A percentile compares a stretch with the other conserved stretches of the same genome.
Conservation (phyloP, 2,329 filamentous ascomycete genomes). For the Colletotrichum horii region DNA sequence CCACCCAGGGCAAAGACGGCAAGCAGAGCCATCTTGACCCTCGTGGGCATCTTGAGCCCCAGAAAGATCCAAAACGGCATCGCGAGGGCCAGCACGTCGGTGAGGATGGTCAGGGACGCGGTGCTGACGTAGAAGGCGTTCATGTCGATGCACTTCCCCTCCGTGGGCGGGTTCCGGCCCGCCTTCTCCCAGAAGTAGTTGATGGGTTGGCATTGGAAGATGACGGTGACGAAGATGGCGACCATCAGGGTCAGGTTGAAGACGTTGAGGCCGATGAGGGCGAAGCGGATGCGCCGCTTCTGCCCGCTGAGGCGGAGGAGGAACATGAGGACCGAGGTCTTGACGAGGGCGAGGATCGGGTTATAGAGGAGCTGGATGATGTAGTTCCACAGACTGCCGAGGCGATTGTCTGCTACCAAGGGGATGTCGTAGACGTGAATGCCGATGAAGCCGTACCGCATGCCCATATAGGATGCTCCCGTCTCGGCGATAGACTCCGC, state of each 20-base stretch:
- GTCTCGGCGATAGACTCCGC: slow-evolving; percentile 15
- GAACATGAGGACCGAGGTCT: slow-evolving; percentile 38
- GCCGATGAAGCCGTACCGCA: slow-evolving; percentile 13
- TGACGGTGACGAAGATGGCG: slow-evolving; percentile 39
- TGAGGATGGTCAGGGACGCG: slow-evolving; percentile 43
- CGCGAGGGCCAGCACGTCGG: slow-evolving; percentile 43
- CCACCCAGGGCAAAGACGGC: slow-evolving; percentile 36
- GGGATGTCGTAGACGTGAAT: slow-evolving; percentile 14
- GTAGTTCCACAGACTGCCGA: slow-evolving; percentile 31
- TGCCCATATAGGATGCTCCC: slow-evolving; percentile 9
- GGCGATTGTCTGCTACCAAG: not conserved
- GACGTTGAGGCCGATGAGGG: slow-evolving; percentile 34
- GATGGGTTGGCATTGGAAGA: slow-evolving; percentile 47
- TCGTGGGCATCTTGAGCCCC: slow-evolving; percentile 34
- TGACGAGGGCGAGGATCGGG: slow-evolving; percentile 39
- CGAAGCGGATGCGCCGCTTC: slow-evolving; percentile 29
- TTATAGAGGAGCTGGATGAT: slow-evolving; percentile 39
- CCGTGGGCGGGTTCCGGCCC: slow-evolving; percentile 8
- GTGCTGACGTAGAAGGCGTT: slow-evolving; percentile 34
- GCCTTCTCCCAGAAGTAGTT: slow-evolving; percentile 36
- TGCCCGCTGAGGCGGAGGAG: slow-evolving; percentile 36
- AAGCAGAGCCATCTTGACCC: slow-evolving; percentile 37
- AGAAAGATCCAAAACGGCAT: slow-evolving; percentile 40
- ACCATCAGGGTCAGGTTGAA: slow-evolving; percentile 40
- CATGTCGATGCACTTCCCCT: slow-evolving; percentile 15